These are phyloP conservation scores for Nothophytophthora sp. DNA, from an alignment of 352 stramenopile species.

Conservation along the genomic window DNA sequence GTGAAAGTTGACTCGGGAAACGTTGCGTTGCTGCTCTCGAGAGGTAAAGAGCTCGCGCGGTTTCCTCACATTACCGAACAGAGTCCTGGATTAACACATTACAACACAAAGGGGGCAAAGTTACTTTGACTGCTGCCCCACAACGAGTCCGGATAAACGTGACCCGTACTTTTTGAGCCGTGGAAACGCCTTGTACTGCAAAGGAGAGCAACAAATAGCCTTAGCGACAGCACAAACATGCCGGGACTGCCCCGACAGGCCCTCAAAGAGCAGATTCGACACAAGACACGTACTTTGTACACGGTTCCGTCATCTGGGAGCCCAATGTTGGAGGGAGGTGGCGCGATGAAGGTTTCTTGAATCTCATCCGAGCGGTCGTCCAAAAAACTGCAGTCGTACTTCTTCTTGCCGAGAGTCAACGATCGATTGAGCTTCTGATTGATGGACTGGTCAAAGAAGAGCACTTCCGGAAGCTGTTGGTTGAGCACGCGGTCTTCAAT, in stretches of 20 bases:
- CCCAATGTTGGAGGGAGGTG: constrained; percentile 76
- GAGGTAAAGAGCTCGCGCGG: constrained; percentile 74
- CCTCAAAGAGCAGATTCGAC: not conserved
- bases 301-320: constrained; percentile 76
- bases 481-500: constrained; percentile 78
- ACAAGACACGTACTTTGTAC: constrained; percentile 68
- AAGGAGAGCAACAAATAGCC: constrained; percentile 1
- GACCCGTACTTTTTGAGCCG: constrained; percentile 72
- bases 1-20: constrained; percentile 76
- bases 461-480: constrained; percentile 61
- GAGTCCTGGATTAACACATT: constrained; percentile 24
- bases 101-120: not conserved
- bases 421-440: constrained; percentile 87
- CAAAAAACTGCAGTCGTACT: constrained; percentile 85
- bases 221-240: not conserved
- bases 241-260: not conserved
- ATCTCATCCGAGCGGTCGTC: constrained; percentile 75
- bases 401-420: constrained; percentile 76
- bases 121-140: not conserved
- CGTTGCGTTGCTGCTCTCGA: constrained; percentile 72
- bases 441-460: constrained; percentile 88
- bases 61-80: constrained; percentile 77
- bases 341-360: constrained; percentile 83
- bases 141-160: not conserved
- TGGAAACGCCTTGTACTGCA: constrained; percentile 81